Evolutionary conservation across 2,329 filamentous ascomycete genomes (phyloP), one percentile per base, ranked within the genome.

Genomic region (Aspergillus intermedius): DNA sequence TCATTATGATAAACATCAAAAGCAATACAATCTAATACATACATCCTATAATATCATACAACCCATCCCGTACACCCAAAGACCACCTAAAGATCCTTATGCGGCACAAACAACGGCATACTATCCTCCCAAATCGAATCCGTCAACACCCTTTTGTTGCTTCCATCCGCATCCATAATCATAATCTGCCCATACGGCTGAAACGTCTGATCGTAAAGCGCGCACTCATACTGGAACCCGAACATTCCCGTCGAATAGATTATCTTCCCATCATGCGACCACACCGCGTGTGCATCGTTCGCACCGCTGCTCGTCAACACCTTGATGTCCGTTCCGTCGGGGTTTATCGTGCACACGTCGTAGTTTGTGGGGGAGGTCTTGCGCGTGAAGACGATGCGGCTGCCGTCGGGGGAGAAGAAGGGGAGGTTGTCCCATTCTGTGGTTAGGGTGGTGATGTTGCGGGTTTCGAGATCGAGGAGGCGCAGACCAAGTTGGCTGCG

Each of bases 131-230:
- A 65, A 5, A 64, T 60, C 3, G 55, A 58, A 45, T 66, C 55
- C 1, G 60, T 64, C 15, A 65, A 39, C 4, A 60, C 22, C 15
- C 42, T 44, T 50, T 63, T 65, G 43, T 66, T 64, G 4, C 55
- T 59, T 0, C 73, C 72, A 59, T 40, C 9, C 5, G 60, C 59
- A 49, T 74, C 59, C 71, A 74, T 74, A n/a, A 68, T 49, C 44
- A 72, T 61, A 41, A 75, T 70, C 60, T 74, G 70, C 0, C 71
- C 71, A 41, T 73, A 74, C 0, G 70, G 72, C 57, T 75, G 69
- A 54, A 74, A 75, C 1, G 71, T 73, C 32, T 71, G 51, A 45
- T 74, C 72, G 45, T 69, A 74, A 1, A 67, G 53, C 0, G 66
- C 61, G 9, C 63, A 61, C 60, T 75, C 72, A 39, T 70, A 66